phyloP scores from a whole-genome alignment of 2,329 filamentous ascomycete species.

The Colletotrichum simmondsii region DNA sequence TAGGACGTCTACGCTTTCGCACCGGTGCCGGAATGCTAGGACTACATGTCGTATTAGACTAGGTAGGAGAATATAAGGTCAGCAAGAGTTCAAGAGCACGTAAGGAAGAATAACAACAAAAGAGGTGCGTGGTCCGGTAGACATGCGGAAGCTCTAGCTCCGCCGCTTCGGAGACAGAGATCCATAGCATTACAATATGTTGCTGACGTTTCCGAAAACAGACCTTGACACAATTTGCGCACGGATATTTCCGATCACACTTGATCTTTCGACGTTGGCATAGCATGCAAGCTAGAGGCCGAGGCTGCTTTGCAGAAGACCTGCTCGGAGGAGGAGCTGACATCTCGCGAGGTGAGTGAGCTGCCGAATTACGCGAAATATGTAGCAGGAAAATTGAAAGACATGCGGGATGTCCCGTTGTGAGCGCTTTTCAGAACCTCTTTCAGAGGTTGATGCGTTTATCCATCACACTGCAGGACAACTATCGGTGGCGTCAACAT shows the following conservation, averaged over 20 bases:
- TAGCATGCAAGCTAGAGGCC: conserved; percentile 56
- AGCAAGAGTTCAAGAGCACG: not conserved
- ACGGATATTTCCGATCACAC: conserved; percentile 68
- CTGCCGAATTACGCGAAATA: not conserved
- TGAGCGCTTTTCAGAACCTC: not conserved
- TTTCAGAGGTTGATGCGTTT: no score
- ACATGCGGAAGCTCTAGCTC: no score
- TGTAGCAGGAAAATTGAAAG: not conserved
- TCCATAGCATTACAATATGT: no score
- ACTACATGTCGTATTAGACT: conserved; percentile 55
- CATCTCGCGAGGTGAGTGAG: not conserved
- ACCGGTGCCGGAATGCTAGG: conserved; percentile 69
- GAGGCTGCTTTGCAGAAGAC: conserved; percentile 9
- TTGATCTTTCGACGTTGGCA: conserved; percentile 72
- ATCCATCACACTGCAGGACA: no score
- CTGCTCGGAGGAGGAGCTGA: conserved; percentile 13
- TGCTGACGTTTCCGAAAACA: not conserved
- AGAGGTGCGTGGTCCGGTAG: no score
- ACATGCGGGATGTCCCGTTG: conserved; percentile 6
- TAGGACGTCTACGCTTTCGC: conserved; percentile 67
- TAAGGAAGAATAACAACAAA: no score
- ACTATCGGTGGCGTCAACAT: no score
- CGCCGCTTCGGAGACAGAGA: no score
- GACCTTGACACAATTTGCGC: conserved; percentile 64
- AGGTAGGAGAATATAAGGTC: not conserved